A percentile compares a stretch with the other conserved stretches of the same genome.
These are phyloP conservation scores for Aureobasidium pullulans DNA, from an alignment of 2,329 filamentous ascomycete genomes.

Conservation along the genomic window DNA sequence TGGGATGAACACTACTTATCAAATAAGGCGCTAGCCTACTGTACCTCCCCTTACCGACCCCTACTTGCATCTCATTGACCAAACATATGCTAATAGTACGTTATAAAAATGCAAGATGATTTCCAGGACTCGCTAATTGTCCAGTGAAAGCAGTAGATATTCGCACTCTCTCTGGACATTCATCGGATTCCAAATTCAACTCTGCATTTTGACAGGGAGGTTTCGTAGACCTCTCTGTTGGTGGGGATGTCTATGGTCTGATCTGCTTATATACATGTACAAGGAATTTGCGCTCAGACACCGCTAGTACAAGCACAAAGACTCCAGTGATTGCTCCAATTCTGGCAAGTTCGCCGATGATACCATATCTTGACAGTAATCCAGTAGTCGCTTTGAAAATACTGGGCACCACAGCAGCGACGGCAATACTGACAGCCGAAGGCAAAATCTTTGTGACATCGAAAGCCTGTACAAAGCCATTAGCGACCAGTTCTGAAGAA, in stretches of 20 bases:
- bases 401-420: conserved; percentile 29
- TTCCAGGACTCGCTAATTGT: too few species aligned
- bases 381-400: conserved; percentile 28
- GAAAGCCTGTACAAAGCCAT: conserved; percentile 20
- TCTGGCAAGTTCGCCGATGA: conserved; percentile 35
- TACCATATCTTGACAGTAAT: conserved; percentile 28
- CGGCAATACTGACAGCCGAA: conserved; percentile 29
- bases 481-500: background rate
- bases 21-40: too few species aligned
- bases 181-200: too few species aligned
- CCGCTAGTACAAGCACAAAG: conserved; percentile 29
- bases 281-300: conserved; percentile 11
- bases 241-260: background rate
- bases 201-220: too few species aligned
- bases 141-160: too few species aligned
- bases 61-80: too few species aligned
- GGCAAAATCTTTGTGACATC: conserved; percentile 24
- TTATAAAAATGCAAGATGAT: too few species aligned
- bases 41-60: too few species aligned
- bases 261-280: conserved; percentile 9
- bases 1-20: too few species aligned
- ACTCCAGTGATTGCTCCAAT: conserved; percentile 30
- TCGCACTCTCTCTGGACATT: too few species aligned
- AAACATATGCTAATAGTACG: too few species aligned
- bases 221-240: background rate